Evolutionary conservation across 2,329 filamentous ascomycete species (phyloP).

Genomic region (Phoma sp.): DNA sequence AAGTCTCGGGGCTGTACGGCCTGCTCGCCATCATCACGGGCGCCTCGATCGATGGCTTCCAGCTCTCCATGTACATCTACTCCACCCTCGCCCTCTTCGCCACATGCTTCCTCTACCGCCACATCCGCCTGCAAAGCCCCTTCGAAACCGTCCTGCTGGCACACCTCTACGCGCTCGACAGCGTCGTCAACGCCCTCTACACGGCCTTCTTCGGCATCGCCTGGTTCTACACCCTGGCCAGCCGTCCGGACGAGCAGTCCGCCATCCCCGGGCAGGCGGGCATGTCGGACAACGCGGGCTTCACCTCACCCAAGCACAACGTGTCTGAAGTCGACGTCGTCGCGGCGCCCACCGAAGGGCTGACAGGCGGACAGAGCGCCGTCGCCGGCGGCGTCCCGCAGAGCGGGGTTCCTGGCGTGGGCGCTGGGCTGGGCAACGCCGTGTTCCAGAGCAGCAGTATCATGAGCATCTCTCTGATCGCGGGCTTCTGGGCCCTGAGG

Average conservation of each 20-base stretch:
- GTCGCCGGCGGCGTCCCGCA: slow-evolving; percentile 50
- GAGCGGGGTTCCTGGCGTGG: slow-evolving; percentile 43
- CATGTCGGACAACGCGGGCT: slow-evolving; percentile 68
- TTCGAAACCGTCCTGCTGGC: slow-evolving; percentile 81
- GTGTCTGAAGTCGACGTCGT: slow-evolving; percentile 63
- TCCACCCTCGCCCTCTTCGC: slow-evolving; percentile 73
- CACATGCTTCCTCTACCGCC: slow-evolving; percentile 73
- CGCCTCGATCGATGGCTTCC: slow-evolving; percentile 78
- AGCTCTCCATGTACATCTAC: slow-evolving; percentile 92
- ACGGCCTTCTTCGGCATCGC: slow-evolving; percentile 80
- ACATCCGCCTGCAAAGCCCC: slow-evolving; percentile 78
- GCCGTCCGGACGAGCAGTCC: slow-evolving; percentile 54
- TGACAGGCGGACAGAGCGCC: slow-evolving; percentile 58
- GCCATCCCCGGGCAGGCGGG: slow-evolving; percentile 54
- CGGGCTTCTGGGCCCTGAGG: slow-evolving; percentile 73
- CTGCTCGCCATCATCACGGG: slow-evolving; percentile 88
- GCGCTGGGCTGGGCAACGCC: slow-evolving; percentile 64
- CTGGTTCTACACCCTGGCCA: slow-evolving; percentile 81
- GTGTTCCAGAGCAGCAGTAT: slow-evolving; percentile 70
- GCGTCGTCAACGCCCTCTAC: slow-evolving; percentile 79
- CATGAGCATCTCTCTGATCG: slow-evolving; percentile 79
- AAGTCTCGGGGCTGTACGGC: slow-evolving; percentile 88
- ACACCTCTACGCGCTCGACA: slow-evolving; percentile 85
- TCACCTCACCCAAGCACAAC: slow-evolving; percentile 68
- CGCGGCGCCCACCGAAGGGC: slow-evolving; percentile 54